A percentile compares a stretch with the other conserved stretches of the same genome.
phyloP scores from a whole-genome alignment of 2,329 filamentous ascomycete genomes.

The Colletotrichum sp. region DNA sequence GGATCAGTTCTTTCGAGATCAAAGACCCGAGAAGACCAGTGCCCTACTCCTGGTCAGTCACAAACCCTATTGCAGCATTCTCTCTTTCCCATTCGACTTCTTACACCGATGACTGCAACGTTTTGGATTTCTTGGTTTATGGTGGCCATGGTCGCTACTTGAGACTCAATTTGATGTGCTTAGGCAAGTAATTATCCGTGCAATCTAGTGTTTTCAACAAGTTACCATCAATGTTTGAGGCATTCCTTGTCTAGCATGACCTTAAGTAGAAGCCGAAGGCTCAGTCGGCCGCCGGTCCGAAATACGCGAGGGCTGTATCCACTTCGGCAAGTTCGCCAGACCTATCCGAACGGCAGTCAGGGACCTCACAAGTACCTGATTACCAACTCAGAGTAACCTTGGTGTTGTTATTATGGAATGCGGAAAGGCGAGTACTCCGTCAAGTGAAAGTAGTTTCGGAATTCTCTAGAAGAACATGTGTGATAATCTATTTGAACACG shows the following conservation, averaged over 20 bases:
- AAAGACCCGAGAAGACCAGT: not conserved
- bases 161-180: not conserved
- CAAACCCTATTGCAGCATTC: not conserved
- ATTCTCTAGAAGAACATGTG: too few relatives aligned
- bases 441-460: not conserved
- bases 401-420: too few relatives aligned
- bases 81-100: rapidly evolving
- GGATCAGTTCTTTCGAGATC: not conserved
- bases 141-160: not conserved
- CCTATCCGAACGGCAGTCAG: not conserved
- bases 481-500: not conserved
- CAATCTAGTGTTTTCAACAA: not conserved
- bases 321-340: not conserved
- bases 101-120: not conserved
- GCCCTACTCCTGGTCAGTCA: not conserved
- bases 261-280: not conserved
- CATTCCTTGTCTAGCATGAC: not conserved
- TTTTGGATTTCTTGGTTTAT: not conserved
- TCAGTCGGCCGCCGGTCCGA: not conserved
- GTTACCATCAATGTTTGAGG: not conserved
- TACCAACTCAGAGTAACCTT: too few relatives aligned
- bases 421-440: not conserved
- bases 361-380: too few relatives aligned
- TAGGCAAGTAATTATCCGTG: not conserved
- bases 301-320: rapidly evolving